Conservation (phyloP, 2,329 filamentous ascomycete genomes). For the Monilinia polystroma region DNA sequence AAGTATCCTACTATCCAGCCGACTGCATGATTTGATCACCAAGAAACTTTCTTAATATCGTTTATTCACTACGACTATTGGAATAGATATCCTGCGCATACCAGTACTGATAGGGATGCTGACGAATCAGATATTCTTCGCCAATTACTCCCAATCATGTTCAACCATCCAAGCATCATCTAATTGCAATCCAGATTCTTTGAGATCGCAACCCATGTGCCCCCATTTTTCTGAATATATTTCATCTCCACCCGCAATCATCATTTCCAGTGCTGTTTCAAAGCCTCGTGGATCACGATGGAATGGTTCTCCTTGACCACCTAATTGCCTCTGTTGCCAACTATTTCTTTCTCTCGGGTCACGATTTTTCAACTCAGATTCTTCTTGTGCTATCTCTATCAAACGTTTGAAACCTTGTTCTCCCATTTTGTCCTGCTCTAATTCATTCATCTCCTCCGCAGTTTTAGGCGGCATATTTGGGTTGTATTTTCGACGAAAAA, state of each 20-base stretch:
- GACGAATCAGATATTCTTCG: no score
- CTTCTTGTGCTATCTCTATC: conserved; percentile 37
- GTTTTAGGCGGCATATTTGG: conserved; percentile 25
- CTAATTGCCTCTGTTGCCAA: conserved; percentile 53
- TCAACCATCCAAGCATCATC: conserved; percentile 50
- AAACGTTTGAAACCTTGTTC: conserved; percentile 37
- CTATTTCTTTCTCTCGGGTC: conserved; percentile 45
- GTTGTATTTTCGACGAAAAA: conserved; percentile 12
- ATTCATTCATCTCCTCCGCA: conserved; percentile 9
- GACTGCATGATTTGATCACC: no score
- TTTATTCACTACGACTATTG: no score
- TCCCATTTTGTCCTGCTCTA: conserved; percentile 1
- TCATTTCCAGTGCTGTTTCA: conserved; percentile 46
- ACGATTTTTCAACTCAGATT: conserved; percentile 36
- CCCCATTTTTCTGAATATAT: conserved; percentile 49
- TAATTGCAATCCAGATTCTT: conserved; percentile 41
- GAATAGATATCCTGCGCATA: no score
- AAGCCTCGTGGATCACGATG: conserved; percentile 51
- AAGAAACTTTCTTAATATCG: no score
- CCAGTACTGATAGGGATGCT: no score
- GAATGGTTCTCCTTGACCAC: conserved; percentile 55
- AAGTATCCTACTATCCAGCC: no score
- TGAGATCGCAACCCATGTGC: conserved; percentile 46
- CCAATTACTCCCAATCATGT: conserved; percentile 42
- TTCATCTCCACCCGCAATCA: conserved; percentile 47